Evolutionary conservation across 345 rosid species (phyloP).

Genomic region (Pistacia vera): DNA sequence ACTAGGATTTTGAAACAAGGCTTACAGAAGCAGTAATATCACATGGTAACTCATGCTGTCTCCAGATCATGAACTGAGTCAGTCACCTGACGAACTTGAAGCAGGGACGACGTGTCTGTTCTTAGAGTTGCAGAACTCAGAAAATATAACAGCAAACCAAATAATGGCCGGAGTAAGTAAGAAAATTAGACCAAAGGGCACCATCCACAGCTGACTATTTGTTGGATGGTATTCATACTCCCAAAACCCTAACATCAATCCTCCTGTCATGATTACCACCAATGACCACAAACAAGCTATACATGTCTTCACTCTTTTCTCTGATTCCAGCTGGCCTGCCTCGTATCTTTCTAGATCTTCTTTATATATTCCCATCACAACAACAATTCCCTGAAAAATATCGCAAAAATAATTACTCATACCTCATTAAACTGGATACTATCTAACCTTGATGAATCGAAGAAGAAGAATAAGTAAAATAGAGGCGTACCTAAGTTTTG

Average conservation of each 20-base stretch:
- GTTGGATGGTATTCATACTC: conserved; percentile 46
- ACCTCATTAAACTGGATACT: not conserved
- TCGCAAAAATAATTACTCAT: not conserved
- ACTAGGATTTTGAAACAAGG: too few species aligned
- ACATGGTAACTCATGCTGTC: conserved; percentile 2
- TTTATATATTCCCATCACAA: conserved; percentile 23
- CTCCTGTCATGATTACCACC: conserved; percentile 49
- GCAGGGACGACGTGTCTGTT: conserved; percentile 6
- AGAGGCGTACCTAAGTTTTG: not conserved
- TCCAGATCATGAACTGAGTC: conserved; percentile 24
- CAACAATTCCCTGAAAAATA: conserved; percentile 6
- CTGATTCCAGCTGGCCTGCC: not conserved
- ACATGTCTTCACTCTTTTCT: conserved; percentile 15
- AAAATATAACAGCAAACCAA: conserved; percentile 46
- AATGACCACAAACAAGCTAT: conserved; percentile 31
- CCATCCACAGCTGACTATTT: conserved; percentile 78
- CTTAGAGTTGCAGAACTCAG: conserved; percentile 32
- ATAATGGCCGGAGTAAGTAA: conserved; percentile 54
- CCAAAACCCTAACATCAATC: conserved; percentile 59
- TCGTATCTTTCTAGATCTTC: conserved; percentile 10
- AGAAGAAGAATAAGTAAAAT: not conserved
- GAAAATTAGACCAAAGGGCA: conserved; percentile 70
- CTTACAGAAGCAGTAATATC: too few species aligned
- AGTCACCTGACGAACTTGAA: not conserved
- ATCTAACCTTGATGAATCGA: not conserved